Base-by-base conservation (phyloP, 2,329 filamentous ascomycete species). In the Fonsecaea pedrosoi region DNA sequence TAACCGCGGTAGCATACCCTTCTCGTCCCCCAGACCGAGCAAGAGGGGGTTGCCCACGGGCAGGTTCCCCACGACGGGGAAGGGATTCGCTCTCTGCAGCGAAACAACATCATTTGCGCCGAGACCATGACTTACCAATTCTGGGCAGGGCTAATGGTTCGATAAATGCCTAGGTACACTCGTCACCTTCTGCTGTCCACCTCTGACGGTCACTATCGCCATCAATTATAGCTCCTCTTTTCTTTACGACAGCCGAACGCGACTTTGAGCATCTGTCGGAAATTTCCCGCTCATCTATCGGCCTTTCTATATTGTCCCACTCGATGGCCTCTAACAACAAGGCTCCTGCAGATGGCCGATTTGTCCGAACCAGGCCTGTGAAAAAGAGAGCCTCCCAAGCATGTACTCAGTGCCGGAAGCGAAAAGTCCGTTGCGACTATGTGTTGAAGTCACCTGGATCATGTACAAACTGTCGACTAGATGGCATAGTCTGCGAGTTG, bases 341-440 rank as follows among this genome's bases (percentile, higher is more conserved):
- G 34, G 45, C 15, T 34, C 54, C 35, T 55, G 32, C 60, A 42
- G 30, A 15, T 34, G 18, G 45, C 18, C 48, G 60, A 15, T 62
- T 62, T 37, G 55, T 62, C 30, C 50, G n/a, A 12, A 42, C n/a
- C 7, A 62, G 55, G 32, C 60, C 60, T 7, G 60, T 55, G 34
- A 62, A 53, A 42, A 54, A 30, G 50, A 32, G 60, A 55, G 60
- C 60, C n/a, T 62, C 50, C 13, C 60, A 62, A 42, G 60, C 60
- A 25, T 62, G 60, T 50, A 40, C 30, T 37, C 60, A 55, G n/a
- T 62, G 60, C 32, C 48, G 60, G 21, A 40, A 55, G 34, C 60
- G 60, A 18, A 62, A 62, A 32, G 57, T 62, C 12, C 60, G 60
- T 21, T 62, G 60, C 18, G 60, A 62, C 54, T 62, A 15, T 42